These are phyloP conservation scores for Andrographis paniculata DNA, from an alignment of 305 asterid species.

Conservation along the genomic window DNA sequence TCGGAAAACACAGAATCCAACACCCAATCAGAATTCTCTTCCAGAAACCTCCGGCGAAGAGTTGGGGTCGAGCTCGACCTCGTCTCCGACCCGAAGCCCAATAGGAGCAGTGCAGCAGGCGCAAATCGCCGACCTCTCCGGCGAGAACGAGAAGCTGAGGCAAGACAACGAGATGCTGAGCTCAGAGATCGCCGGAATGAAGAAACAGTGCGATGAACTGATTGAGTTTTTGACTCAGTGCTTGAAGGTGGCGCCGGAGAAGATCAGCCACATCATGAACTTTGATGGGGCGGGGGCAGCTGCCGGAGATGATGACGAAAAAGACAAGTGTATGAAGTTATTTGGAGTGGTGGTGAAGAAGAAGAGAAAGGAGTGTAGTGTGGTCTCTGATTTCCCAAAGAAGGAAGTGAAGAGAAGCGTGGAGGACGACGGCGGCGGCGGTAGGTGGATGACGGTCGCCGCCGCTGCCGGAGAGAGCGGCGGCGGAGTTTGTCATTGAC, in stretches of 20 bases:
- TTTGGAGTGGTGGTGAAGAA: slow-evolving; percentile 69
- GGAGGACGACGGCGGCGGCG: slow-evolving; percentile 15
- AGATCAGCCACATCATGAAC: slow-evolving; percentile 47
- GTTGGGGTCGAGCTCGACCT: slow-evolving; percentile 57
- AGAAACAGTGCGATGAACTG: slow-evolving; percentile 67
- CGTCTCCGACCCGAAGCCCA: slow-evolving; percentile 49
- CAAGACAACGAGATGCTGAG: slow-evolving; percentile 45
- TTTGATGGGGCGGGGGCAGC: slow-evolving; percentile 5
- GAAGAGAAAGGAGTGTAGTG: slow-evolving; percentile 42
- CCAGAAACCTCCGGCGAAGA: slow-evolving; percentile 52
- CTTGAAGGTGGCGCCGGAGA: slow-evolving; percentile 53
- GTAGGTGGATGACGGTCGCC: slow-evolving; percentile 38
- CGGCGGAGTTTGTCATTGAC: slow-evolving; percentile 37
- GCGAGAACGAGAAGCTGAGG: slow-evolving; percentile 55
- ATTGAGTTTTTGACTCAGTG: slow-evolving; percentile 41
- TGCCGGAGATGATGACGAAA: slow-evolving; percentile 28
- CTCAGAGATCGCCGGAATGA: slow-evolving; percentile 54
- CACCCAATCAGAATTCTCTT: slow-evolving; percentile 24
- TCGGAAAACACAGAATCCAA: slow-evolving; percentile 35
- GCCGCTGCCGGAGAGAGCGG: slow-evolving; percentile 25
- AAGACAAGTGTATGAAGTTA: slow-evolving; percentile 46
- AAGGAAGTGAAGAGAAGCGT: slow-evolving; percentile 26
- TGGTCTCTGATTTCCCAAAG: slow-evolving; percentile 18
- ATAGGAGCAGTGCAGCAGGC: slow-evolving; percentile 39
- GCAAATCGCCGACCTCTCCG: slow-evolving; percentile 52